Base-by-base conservation (phyloP, 441 rosid species). In the Brassica balearica region DNA sequence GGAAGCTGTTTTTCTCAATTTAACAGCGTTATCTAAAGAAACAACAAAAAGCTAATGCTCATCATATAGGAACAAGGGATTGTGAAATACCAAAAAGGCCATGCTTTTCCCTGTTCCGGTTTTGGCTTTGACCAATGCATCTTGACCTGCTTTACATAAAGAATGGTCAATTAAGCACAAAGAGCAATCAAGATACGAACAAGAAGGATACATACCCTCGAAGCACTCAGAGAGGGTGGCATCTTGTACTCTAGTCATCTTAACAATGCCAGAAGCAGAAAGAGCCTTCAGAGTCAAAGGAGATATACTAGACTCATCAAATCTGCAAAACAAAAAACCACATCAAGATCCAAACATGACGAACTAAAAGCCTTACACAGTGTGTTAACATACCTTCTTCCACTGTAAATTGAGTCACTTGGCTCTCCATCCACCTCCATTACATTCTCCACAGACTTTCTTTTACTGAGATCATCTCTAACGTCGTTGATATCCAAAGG, bases 51-150 rank as follows among this genome's bases (percentile, higher is more conserved):
- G 53, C 36, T 73, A 48, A 65, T 72, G 29, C 32, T 62, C 69
- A 46, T 80, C 5, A 74, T 53, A 20, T 58, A 69, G 46, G 12
- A 46, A 77, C 5, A 75, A 69, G 74, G 58, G 71, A 75, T 73
- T 36, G 79, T 69, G 73, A 71, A 25, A 58, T 92, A 94, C 99
- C 98, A 96, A 84, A 87, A 91, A 96, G 15, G 98, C 97, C 79
- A 85, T 85, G 87, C 88, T 91, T 85, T 94, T 94, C 6, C 98
- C 99, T 0, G 98, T 96, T 62, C 96, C 95, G 8, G 99, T 91
- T 87, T 86, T 94, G 77, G 99, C 97, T 88, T 92, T 96, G 77
- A 94, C 93, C 79, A 92, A 79, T 14, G 90, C 97, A 88, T 96
- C 99, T 80, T 86, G 91, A 74, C 95, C 99, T 96, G 96, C 80